Evolutionary conservation across 495 filamentous ascomycete genomes (phyloP).

Genomic region (Physcia stellaris): DNA sequence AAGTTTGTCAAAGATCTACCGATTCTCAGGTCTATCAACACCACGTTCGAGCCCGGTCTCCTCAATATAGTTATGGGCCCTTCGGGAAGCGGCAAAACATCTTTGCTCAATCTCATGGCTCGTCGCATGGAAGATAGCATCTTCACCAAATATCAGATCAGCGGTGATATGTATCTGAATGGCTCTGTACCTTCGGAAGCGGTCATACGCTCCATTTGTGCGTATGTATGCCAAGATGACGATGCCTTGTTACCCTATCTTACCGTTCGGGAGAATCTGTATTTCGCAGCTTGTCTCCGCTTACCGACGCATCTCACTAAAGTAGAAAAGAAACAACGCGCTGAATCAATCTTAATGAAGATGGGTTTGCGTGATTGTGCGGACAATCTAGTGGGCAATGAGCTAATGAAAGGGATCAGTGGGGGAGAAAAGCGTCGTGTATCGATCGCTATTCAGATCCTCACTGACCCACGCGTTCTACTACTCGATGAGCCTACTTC

Average conservation of each 20-base stretch:
- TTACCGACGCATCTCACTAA: slow-evolving; percentile 54
- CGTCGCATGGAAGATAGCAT: slow-evolving; percentile 42
- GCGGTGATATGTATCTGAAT: slow-evolving; percentile 52
- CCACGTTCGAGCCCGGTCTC: slow-evolving; percentile 45
- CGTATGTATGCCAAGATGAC: slow-evolving; percentile 66
- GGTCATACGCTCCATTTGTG: slow-evolving; percentile 54
- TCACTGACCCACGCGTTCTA: slow-evolving; percentile 56
- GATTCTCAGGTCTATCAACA: slow-evolving; percentile 50
- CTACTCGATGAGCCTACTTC: slow-evolving; percentile 65
- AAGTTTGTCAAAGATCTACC: slow-evolving; percentile 31
- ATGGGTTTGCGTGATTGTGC: slow-evolving; percentile 68
- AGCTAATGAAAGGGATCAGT: slow-evolving; percentile 61
- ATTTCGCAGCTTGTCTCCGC: slow-evolving; percentile 52
- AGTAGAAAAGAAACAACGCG: slow-evolving; percentile 45
- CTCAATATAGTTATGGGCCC: slow-evolving; percentile 71
- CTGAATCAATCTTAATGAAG: slow-evolving; percentile 57
- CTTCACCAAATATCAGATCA: slow-evolving; percentile 36
- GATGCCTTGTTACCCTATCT: slow-evolving; percentile 59
- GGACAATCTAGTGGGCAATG: slow-evolving; percentile 56
- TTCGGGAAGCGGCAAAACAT: slow-evolving; percentile 61
- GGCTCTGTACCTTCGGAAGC: slow-evolving; percentile 46
- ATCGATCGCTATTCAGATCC: slow-evolving; percentile 61
- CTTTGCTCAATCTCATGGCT: slow-evolving; percentile 55
- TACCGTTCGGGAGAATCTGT: slow-evolving; percentile 59
- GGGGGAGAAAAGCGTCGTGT: slow-evolving; percentile 65